Percentiles rank a stretch among this genome's conserved stretches.
These are phyloP conservation scores for Monosporascus sp. DNA, from an alignment of 2,329 filamentous ascomycete genomes.

Conservation along the genomic window DNA sequence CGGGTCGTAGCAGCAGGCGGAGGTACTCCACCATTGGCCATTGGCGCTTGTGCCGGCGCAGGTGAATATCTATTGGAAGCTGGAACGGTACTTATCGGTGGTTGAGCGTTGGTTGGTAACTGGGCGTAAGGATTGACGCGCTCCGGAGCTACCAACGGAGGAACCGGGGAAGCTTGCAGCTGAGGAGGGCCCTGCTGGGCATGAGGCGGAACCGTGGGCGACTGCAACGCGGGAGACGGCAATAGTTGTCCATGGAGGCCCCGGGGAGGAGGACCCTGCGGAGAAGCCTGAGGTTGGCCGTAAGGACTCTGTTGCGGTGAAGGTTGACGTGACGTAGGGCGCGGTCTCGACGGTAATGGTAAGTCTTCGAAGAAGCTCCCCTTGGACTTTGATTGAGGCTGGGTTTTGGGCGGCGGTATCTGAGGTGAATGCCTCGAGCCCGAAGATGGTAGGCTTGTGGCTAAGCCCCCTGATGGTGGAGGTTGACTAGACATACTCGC, in stretches of 20 bases:
- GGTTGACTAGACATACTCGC: constrained; percentile 48
- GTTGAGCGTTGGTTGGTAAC: constrained; percentile 30
- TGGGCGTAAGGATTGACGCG: constrained; percentile 49
- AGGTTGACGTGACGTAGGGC: constrained; percentile 48
- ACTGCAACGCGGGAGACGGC: constrained; percentile 4
- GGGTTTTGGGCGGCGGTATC: constrained; percentile 20
- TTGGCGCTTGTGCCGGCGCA: constrained; percentile 38
- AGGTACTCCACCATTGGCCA: constrained; percentile 31
- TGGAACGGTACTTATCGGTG: constrained; percentile 28
- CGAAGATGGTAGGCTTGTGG: constrained; percentile 27
- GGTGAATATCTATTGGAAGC: constrained; percentile 55
- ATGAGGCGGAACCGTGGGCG: constrained; percentile 9
- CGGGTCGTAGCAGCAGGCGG: constrained; percentile 38
- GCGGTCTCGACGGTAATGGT: constrained; percentile 57
- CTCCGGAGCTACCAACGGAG: constrained; percentile 48
- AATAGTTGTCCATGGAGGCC: constrained; percentile 15
- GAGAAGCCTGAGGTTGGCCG: constrained; percentile 28
- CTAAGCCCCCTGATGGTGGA: constrained; percentile 19
- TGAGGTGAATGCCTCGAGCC: constrained; percentile 32
- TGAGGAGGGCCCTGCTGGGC: constrained; percentile 14
- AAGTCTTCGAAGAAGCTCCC: constrained; percentile 74
- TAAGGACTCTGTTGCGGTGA: constrained; percentile 35
- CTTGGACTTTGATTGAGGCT: constrained; percentile 32
- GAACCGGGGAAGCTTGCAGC: constrained; percentile 21
- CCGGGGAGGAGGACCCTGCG: constrained; percentile 20